phyloP scores from a whole-genome alignment of 2,329 filamentous ascomycete species.

The Pseudonectria buxi region DNA sequence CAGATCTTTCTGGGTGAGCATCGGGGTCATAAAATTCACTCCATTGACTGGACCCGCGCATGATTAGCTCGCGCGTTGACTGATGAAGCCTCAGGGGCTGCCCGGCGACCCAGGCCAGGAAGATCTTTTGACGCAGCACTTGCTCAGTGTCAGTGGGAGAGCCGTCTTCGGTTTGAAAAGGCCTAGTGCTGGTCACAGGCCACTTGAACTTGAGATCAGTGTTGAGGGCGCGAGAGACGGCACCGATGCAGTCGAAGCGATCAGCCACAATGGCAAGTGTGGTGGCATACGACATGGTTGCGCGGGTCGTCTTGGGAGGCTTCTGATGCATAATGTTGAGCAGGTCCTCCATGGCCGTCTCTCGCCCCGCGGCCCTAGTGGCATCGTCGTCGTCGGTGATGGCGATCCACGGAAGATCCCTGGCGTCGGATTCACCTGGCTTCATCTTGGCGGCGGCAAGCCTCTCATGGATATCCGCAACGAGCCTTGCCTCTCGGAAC shows the following conservation, averaged over 20 bases:
- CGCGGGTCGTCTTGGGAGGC: slow-evolving; percentile 30
- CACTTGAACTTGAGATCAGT: slow-evolving; percentile 47
- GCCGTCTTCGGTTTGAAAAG: slow-evolving; percentile 31
- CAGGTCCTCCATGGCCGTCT: slow-evolving; percentile 60
- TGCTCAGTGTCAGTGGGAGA: slow-evolving; percentile 49
- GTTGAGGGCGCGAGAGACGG: slow-evolving; percentile 48
- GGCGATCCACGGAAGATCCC: slow-evolving; percentile 54
- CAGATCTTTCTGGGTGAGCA: slow-evolving; percentile 18
- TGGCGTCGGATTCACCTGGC: slow-evolving; percentile 40
- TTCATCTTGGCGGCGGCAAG: slow-evolving; percentile 42
- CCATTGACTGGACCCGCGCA: slow-evolving; percentile 58
- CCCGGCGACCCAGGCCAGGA: slow-evolving; percentile 60
- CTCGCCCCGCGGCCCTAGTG: slow-evolving; percentile 52
- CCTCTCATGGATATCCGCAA: slow-evolving; percentile 44
- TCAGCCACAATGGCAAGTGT: slow-evolving; percentile 66
- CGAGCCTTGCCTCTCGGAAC: slow-evolving; percentile 55
- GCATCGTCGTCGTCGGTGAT: slow-evolving; percentile 65
- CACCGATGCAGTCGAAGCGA: slow-evolving; percentile 58
- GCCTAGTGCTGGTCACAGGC: slow-evolving; percentile 38
- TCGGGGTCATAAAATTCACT: slow-evolving; percentile 31
- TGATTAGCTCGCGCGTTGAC: slow-evolving; percentile 58
- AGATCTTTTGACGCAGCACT: slow-evolving; percentile 59
- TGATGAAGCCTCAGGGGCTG: slow-evolving; percentile 53
- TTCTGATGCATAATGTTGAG: slow-evolving; percentile 57
- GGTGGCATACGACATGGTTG: slow-evolving; percentile 55